Conservation (phyloP, 768 basidiomycete genomes). For the Dendrothele bispora region DNA sequence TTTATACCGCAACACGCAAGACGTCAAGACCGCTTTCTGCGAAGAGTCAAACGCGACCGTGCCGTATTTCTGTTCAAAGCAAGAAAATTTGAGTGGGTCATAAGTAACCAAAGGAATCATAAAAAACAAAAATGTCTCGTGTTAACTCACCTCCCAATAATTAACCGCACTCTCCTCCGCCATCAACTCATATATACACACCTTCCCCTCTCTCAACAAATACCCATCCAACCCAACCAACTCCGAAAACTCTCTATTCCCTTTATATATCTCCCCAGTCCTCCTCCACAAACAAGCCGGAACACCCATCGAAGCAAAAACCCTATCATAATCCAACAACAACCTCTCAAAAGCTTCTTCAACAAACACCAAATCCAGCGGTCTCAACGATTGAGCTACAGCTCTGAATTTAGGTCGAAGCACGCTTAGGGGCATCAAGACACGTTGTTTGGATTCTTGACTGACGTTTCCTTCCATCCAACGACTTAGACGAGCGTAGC, state of each 20-base stretch:
- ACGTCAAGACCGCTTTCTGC: conserved; percentile 91
- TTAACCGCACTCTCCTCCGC: conserved; percentile 95
- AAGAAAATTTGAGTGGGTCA: too few species aligned
- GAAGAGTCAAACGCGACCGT: conserved; percentile 85
- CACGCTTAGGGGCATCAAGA: conserved; percentile 86
- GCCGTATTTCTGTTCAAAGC: conserved; percentile 91
- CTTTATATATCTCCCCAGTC: conserved; percentile 98
- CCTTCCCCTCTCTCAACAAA: conserved; percentile 87
- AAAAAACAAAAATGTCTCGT: too few species aligned
- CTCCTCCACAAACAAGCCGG: conserved; percentile 95
- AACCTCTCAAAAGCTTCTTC: conserved; percentile 97
- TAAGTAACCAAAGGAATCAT: too few species aligned
- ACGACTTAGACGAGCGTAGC: conserved; percentile 83
- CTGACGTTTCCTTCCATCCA: conserved; percentile 97
- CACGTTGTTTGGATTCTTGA: conserved; percentile 87
- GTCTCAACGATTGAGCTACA: conserved; percentile 75
- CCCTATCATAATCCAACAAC: conserved; percentile 92
- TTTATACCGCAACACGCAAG: conserved; percentile 82
- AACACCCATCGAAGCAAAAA: conserved; percentile 93
- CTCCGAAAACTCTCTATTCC: conserved; percentile 93
- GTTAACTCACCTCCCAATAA: conserved; percentile 83
- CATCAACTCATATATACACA: conserved; percentile 98
- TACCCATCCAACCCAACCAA: conserved; percentile 86
- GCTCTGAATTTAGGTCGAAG: conserved; percentile 83
- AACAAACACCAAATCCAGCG: conserved; percentile 90